phyloP scores from a whole-genome alignment of 164 flowering plant genomes.

The Umbellularia californica region DNA sequence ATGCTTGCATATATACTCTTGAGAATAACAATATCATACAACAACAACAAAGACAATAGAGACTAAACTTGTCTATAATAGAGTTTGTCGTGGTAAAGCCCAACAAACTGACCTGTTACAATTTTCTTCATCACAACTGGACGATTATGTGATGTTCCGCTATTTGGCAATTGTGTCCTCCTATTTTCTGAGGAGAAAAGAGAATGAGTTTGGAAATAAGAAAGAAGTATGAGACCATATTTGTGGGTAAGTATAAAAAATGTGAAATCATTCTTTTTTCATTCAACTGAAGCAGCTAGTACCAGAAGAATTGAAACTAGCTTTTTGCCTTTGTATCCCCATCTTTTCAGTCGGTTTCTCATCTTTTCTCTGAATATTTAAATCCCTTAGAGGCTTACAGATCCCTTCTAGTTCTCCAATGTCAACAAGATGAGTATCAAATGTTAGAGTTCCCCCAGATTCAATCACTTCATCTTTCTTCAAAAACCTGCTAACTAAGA shows the following conservation, averaged over 20 bases:
- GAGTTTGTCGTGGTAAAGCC: background rate
- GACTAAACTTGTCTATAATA: background rate
- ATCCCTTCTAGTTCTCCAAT: slow-evolving; percentile 52
- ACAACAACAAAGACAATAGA: background rate
- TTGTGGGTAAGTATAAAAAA: no score
- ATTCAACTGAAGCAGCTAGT: slow-evolving; percentile 16
- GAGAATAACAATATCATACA: background rate
- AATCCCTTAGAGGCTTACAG: slow-evolving; percentile 20
- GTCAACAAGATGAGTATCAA: slow-evolving; percentile 57
- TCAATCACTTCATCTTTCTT: slow-evolving; percentile 54
- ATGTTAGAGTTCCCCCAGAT: slow-evolving; percentile 55
- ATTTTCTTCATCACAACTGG: background rate
- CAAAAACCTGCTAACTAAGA: slow-evolving; percentile 53
- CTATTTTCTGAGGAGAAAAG: slow-evolving; percentile 14
- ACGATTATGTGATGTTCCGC: slow-evolving; percentile 1
- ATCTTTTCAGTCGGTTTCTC: slow-evolving; percentile 14
- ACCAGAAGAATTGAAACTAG: slow-evolving; percentile 16
- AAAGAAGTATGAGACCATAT: background rate
- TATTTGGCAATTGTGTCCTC: slow-evolving; percentile 6
- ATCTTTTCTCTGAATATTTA: slow-evolving; percentile 20
- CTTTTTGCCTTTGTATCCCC: slow-evolving; percentile 13
- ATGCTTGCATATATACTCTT: background rate
- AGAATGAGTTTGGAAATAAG: background rate
- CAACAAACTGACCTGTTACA: slow-evolving; percentile 11
- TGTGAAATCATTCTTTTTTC: background rate